Evolutionary conservation across 495 filamentous ascomycete genomes (phyloP), one percentile per base, ranked within the genome.

Genomic region (Tuber microsphaerosporum): DNA sequence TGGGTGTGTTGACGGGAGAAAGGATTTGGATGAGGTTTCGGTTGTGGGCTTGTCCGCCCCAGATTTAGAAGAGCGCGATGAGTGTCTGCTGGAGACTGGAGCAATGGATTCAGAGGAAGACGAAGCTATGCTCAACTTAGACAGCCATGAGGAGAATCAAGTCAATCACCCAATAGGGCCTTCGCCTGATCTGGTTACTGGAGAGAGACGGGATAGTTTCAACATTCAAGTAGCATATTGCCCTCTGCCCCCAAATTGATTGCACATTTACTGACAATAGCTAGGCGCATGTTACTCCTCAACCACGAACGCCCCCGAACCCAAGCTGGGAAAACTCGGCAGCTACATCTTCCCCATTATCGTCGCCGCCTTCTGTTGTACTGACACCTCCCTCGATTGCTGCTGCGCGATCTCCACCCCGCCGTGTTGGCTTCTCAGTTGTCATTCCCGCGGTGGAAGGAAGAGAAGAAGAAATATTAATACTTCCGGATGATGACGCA

Each of bases 271-370:
- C 22, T 56, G 20, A 56, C 22, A n/a, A n/a, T 56, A 56, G 9
- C 48, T 56, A 56, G 48, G 75, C 34, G 22, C 69, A 75, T 12
- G 75, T 76, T 43, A 78, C 73, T 70, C 75, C 79, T 34, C 44
- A 75, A 56, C n/a, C 34, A 43, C 75, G 37, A 42, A 65, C 45
- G 31, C 31, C 19, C 14, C 26, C 26, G 26, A 65, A 17, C 31
- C 56, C 14, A 9, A 17, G 12, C 56, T 10, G 12, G 31, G 26
- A n/a, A 14, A 5, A 34, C 56, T 65, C 26, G 56, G 17, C 56
- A 34, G 14, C 56, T 65, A 19, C 56, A 34, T 84, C 84, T 75
- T 88, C 87, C 17, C 83, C 86, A 19, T 80, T 87, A 22, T 86
- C 87, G 31, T 86, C 87, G 9, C 82, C 82, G 2, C 83, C 84